Evolutionary conservation across 2,329 filamentous ascomycete species (phyloP).

Genomic region (Madurella mycetomatis): DNA sequence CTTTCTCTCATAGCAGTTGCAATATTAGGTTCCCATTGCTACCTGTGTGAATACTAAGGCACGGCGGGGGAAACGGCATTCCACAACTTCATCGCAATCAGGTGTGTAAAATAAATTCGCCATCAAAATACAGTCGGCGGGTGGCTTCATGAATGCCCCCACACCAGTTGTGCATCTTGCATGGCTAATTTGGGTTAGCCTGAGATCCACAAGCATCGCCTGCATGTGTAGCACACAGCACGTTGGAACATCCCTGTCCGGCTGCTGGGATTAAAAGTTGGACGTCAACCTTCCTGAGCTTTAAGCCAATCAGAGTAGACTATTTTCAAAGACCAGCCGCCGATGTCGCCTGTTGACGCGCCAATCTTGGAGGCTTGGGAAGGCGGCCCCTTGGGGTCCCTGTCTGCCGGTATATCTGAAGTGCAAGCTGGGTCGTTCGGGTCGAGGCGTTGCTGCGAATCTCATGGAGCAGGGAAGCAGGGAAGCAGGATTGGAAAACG

Average conservation of each 20-base stretch:
- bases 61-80: neutral
- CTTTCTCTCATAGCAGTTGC: too few relatives aligned
- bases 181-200: constrained; percentile 16
- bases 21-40: too few relatives aligned
- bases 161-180: constrained; percentile 24
- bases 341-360: constrained; percentile 25
- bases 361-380: constrained; percentile 3
- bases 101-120: constrained; percentile 21
- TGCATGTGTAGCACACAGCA: constrained; percentile 26
- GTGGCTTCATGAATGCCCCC: constrained; percentile 23
- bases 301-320: constrained; percentile 23
- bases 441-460: too few relatives aligned
- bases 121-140: constrained; percentile 5
- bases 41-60: too few relatives aligned
- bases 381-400: constrained; percentile 11
- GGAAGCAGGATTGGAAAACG: too few relatives aligned
- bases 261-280: constrained; percentile 12
- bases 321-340: constrained; percentile 27
- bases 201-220: constrained; percentile 27
- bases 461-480: too few relatives aligned
- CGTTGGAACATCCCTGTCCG: constrained; percentile 20
- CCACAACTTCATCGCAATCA: constrained; percentile 4
- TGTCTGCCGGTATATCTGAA: constrained; percentile 19
- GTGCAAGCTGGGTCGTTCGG: neutral
- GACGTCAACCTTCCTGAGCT: constrained; percentile 15